These are phyloP conservation scores for Trichophyton mentagrophytes DNA, from an alignment of 2,329 filamentous ascomycete genomes.

Conservation along the genomic window DNA sequence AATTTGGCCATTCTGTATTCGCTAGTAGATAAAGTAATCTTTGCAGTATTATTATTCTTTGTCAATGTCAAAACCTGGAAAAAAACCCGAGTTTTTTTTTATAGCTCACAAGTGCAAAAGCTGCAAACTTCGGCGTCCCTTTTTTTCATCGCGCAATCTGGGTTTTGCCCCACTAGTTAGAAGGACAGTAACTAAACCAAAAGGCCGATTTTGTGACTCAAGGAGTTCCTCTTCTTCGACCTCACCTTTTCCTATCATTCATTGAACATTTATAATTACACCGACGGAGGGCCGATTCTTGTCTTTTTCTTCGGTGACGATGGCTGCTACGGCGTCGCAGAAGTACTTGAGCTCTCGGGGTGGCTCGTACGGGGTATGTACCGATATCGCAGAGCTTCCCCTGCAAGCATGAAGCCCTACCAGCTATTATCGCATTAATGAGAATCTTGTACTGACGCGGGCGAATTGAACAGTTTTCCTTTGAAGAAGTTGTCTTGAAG, in stretches of 20 bases:
- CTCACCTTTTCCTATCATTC: neutral
- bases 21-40: neutral
- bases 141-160: neutral
- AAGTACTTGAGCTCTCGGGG: conserved; percentile 51
- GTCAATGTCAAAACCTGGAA: too few relatives aligned
- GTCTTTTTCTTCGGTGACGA: neutral
- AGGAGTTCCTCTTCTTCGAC: neutral
- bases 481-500: conserved; percentile 83
- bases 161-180: neutral
- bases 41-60: neutral
- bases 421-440: neutral
- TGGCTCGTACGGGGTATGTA: conserved; percentile 48
- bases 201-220: neutral
- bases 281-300: neutral
- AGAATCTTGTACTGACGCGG: neutral
- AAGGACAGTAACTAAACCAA: neutral
- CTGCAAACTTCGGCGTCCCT: neutral
- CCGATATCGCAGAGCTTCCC: conserved; percentile 1
- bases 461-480: conserved; percentile 45
- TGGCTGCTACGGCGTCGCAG: conserved; percentile 34
- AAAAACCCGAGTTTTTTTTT: neutral
- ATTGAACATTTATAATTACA: neutral
- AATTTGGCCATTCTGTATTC: conserved; percentile 21
- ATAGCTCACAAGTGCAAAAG: neutral
- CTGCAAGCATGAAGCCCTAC: neutral